phyloP scores from a whole-genome alignment of 441 rosid genomes.

The Pelargonium cotyledonis region DNA sequence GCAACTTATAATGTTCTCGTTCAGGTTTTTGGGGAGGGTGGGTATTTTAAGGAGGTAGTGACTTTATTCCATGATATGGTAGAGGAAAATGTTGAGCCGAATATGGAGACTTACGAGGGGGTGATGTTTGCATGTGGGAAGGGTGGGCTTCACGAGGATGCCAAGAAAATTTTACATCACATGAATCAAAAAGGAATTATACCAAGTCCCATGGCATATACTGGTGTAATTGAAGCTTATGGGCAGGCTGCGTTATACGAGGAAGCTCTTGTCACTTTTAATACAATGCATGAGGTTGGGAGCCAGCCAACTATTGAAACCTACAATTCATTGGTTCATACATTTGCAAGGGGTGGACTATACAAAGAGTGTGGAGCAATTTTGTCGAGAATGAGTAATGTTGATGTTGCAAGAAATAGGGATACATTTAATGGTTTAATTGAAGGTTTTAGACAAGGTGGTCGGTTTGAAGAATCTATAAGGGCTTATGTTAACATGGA shows the following conservation, averaged over 20 bases:
- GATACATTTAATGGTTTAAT: slow-evolving; percentile 79
- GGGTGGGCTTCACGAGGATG: slow-evolving; percentile 87
- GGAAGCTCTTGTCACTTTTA: slow-evolving; percentile 80
- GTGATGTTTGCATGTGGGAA: slow-evolving; percentile 82
- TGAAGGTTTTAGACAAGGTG: slow-evolving; percentile 89
- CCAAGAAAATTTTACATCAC: slow-evolving; percentile 59
- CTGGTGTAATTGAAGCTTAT: slow-evolving; percentile 80
- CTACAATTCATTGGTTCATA: slow-evolving; percentile 61
- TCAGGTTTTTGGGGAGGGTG: slow-evolving; percentile 89
- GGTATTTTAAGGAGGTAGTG: slow-evolving; percentile 93
- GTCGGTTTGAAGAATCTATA: slow-evolving; percentile 85
- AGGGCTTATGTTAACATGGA: slow-evolving; percentile 84
- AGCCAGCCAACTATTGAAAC: slow-evolving; percentile 74
- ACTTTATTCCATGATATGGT: slow-evolving; percentile 91
- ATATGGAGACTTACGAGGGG: slow-evolving; percentile 88
- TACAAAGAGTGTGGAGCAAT: slow-evolving; percentile 66
- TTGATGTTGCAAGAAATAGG: slow-evolving; percentile 51
- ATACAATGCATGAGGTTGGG: slow-evolving; percentile 82
- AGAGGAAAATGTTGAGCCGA: slow-evolving; percentile 87
- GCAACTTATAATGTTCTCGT: slow-evolving; percentile 77
- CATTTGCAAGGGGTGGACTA: slow-evolving; percentile 85
- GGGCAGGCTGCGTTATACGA: slow-evolving; percentile 89
- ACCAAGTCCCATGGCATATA: slow-evolving; percentile 79
- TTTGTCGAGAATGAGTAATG: slow-evolving; percentile 54
- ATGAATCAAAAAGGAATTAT: slow-evolving; percentile 67